phyloP scores from a whole-genome alignment of 495 filamentous ascomycete species.

The Xylaria palmicola region DNA sequence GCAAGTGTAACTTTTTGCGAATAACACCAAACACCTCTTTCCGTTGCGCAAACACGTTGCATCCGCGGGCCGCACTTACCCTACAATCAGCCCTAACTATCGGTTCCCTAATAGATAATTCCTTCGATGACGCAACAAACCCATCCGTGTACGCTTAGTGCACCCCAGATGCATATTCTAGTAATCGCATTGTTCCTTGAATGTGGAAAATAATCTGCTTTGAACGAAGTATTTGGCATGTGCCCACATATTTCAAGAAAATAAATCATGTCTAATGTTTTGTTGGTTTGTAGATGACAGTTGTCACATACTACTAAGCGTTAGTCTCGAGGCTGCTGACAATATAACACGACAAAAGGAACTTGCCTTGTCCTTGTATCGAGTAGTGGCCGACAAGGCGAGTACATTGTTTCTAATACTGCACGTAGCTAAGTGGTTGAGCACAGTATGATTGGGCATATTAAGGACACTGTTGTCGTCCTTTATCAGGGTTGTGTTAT shows the following conservation, averaged over 20 bases:
- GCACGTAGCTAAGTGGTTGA: conserved; percentile 97
- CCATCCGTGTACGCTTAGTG: neutral
- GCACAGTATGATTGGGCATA: conserved; percentile 93
- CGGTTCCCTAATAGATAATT: neutral
- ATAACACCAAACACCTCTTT: neutral
- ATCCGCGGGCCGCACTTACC: neutral
- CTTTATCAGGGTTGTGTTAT: conserved; percentile 85
- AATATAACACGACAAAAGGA: conserved; percentile 1
- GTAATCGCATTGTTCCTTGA: neutral
- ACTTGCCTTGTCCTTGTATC: conserved; percentile 91
- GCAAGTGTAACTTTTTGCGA: neutral
- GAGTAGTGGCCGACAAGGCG: conserved; percentile 94
- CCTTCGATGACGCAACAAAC: neutral
- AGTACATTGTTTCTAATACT: conserved; percentile 95
- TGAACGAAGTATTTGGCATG: too few species aligned
- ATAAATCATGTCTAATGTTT: conserved; percentile 20
- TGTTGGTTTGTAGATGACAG: conserved; percentile 95
- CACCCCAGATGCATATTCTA: neutral
- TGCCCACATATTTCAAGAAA: too few species aligned
- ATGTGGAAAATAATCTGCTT: neutral
- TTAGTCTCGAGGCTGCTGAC: conserved; percentile 9
- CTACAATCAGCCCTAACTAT: neutral
- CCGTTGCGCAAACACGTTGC: neutral
- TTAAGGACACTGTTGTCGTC: conserved; percentile 95
- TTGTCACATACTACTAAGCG: conserved; percentile 80